Evolutionary conservation across 2,329 filamentous ascomycete species (phyloP).

Genomic region (Talaromyces sp.): DNA sequence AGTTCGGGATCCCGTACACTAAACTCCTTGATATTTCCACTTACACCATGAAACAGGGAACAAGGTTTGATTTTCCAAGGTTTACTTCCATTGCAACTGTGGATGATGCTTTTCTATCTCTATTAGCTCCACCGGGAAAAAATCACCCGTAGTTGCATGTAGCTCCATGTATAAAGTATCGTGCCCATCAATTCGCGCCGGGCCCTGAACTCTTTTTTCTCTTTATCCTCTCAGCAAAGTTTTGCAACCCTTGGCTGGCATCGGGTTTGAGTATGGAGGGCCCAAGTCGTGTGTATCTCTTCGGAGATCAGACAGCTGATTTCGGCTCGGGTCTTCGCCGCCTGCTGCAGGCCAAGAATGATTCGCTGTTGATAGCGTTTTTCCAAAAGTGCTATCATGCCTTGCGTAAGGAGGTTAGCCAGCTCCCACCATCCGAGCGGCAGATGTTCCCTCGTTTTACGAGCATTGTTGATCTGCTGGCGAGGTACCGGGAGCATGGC

Average conservation of each 20-base stretch:
- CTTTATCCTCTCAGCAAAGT: constrained; percentile 11
- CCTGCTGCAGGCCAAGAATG: constrained; percentile 45
- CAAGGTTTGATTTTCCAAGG: not conserved
- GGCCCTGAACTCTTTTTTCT: not conserved
- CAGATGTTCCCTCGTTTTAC: constrained; percentile 44
- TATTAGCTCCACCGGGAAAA: constrained; percentile 11
- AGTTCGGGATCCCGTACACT: not conserved
- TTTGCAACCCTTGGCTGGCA: constrained; percentile 9
- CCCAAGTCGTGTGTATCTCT: constrained; percentile 45
- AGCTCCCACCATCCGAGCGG: constrained; percentile 37
- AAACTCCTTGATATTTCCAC: not conserved
- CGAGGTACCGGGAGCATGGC: constrained; percentile 34
- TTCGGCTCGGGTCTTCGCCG: constrained; percentile 46
- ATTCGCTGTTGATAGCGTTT: constrained; percentile 46
- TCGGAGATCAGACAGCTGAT: constrained; percentile 51
- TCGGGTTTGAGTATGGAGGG: constrained; percentile 31
- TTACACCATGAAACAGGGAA: constrained; percentile 13
- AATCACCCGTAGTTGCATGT: not conserved
- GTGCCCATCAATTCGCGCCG: constrained; percentile 7
- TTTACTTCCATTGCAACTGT: constrained; percentile 8
- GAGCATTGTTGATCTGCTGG: constrained; percentile 41
- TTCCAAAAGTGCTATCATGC: constrained; percentile 48
- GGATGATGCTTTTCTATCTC: constrained; percentile 5
- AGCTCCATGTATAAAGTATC: constrained; percentile 24
- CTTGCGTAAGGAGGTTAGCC: constrained; percentile 44